phyloP scores from a whole-genome alignment of 345 rosid genomes.

The Mangifera indica region DNA sequence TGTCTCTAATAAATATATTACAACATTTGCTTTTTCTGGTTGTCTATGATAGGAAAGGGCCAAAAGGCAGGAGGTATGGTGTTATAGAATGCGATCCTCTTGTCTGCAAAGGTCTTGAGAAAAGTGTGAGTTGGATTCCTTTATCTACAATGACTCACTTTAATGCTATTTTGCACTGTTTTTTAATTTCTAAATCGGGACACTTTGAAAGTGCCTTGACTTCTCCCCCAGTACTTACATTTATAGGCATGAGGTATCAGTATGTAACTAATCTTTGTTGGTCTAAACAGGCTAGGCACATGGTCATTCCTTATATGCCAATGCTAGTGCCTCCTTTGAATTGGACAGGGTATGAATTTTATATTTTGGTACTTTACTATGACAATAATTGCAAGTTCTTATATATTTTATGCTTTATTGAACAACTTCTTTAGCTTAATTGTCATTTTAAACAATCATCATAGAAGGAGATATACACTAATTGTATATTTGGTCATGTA shows the following conservation, averaged over 20 bases:
- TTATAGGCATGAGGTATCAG: constrained; percentile 14
- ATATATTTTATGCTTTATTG: constrained; percentile 7
- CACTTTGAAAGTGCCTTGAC: too few species aligned
- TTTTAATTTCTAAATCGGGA: not conserved
- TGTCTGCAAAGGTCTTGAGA: constrained; percentile 80
- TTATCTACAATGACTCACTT: constrained; percentile 6
- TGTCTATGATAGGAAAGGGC: constrained; percentile 57
- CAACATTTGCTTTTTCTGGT: constrained; percentile 12
- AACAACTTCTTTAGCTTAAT: constrained; percentile 8
- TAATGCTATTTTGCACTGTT: not conserved
- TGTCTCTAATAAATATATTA: constrained; percentile 7
- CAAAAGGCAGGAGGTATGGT: constrained; percentile 84
- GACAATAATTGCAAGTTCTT: not conserved
- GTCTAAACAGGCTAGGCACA: constrained; percentile 80
- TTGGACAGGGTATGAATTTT: constrained; percentile 85
- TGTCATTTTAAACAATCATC: not conserved
- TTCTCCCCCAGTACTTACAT: constrained; percentile 11
- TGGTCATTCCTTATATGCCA: constrained; percentile 99
- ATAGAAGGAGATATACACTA: not conserved
- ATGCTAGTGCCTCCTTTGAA: constrained; percentile 90
- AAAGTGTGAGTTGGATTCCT: constrained; percentile 57
- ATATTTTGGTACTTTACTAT: constrained; percentile 3
- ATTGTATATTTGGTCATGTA: not conserved
- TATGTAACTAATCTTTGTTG: constrained; percentile 25
- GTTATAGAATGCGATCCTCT: constrained; percentile 91